phyloP scores from a whole-genome alignment of 306 rosid genomes.

The Canavalia ensiformis region DNA sequence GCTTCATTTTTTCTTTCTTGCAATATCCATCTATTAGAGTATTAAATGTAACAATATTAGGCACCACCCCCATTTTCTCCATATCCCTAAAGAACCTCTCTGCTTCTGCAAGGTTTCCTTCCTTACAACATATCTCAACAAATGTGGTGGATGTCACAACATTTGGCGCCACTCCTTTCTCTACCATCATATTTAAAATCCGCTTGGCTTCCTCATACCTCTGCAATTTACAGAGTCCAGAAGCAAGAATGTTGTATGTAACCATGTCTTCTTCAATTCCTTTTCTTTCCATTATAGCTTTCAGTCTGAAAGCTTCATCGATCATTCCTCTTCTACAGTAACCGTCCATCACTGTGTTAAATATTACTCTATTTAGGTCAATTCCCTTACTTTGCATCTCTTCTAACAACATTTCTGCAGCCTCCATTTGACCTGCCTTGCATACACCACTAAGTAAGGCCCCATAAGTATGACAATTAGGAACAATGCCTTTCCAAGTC shows the following conservation, averaged over 20 bases:
- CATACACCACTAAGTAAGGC: conserved; percentile 74
- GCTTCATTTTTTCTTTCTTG: conserved; percentile 75
- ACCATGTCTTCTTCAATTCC: conserved; percentile 67
- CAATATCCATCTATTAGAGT: conserved; percentile 69
- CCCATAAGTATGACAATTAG: conserved; percentile 70
- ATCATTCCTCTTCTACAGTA: conserved; percentile 75
- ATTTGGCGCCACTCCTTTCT: conserved; percentile 69
- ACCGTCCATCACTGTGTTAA: conserved; percentile 78
- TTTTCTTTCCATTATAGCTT: conserved; percentile 65
- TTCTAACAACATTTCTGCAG: conserved; percentile 69
- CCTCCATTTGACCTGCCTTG: conserved; percentile 78
- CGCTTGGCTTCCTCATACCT: conserved; percentile 75
- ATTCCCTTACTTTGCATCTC: conserved; percentile 77
- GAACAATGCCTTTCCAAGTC: conserved; percentile 62
- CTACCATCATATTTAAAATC: conserved; percentile 68
- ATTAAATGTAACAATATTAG: conserved; percentile 74
- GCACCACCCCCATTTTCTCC: conserved; percentile 65
- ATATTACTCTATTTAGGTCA: conserved; percentile 63
- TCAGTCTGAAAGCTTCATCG: conserved; percentile 71
- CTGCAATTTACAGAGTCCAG: conserved; percentile 64
- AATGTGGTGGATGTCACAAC: conserved; percentile 66
- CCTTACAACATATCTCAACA: conserved; percentile 85
- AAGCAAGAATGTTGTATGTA: conserved; percentile 71
- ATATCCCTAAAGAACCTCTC: conserved; percentile 64
- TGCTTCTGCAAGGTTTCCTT: conserved; percentile 82